Evolutionary conservation across 129 eudicot genomes (phyloP), one percentile per base, ranked within the genome.

Genomic region (Daucus carota): DNA sequence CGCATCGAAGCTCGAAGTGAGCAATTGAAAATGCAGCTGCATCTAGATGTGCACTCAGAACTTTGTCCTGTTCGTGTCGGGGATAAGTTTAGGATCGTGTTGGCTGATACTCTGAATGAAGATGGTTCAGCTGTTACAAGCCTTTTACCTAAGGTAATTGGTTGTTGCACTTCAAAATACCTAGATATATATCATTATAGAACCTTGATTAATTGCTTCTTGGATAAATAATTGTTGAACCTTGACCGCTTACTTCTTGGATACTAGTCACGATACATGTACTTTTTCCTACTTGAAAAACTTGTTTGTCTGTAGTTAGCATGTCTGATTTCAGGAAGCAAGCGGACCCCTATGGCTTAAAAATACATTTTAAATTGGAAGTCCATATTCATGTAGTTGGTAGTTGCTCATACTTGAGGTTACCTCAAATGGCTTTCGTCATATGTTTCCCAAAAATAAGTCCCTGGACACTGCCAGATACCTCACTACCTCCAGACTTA

Each of bases 1-100:
- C 88, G 96, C 76, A 74, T 92, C 52, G 86, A 84, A 78, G 97
- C 92, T 24, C 76, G 45, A 40, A 77, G 83, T 71, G 91, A 87
- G 78, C 89, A 87, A 34, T 74, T 77, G 67, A 92, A 75, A 33
- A 77, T 75, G 80, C 83, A 85, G 72, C 32, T 92, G 77, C 83
- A 82, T 52, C 82, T 92, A 67, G 97, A 92, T 62, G 89, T 92
- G 77, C 85, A 92, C 78, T 54, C 87, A 1, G 88, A 92, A 65
- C 46, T 92, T 48, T 92, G 87, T 74, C 91, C 89, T 75, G 88
- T 92, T 85, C 77, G 52, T 6, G 85, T 81, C 3, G 89, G 87
- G 44, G 83, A 87, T 82, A 87, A 77, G 67, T 89, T 82, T 63
- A 86, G 97, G 86, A 89, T 87, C 90, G 81, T 86, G 17, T 80